Evolutionary conservation across 176 grass and related monocot genomes (phyloP).

Genomic region (Triticum urartu): DNA sequence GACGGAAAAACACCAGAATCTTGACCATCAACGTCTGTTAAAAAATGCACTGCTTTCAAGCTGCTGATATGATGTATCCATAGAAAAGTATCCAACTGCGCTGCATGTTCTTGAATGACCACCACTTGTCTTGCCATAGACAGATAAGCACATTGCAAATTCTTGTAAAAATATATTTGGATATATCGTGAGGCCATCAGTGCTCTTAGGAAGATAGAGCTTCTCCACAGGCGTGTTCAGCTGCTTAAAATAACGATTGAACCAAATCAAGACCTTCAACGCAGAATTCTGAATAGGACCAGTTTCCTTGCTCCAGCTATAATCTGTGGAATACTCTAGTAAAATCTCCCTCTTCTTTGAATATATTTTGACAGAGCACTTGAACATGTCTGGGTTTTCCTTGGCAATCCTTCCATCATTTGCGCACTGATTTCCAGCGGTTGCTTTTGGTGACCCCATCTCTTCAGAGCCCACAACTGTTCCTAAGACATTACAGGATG

Average conservation of each 20-base stretch:
- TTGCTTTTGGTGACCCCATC: not conserved
- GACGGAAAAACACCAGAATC: constrained; percentile 67
- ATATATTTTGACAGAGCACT: constrained; percentile 67
- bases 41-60: constrained; percentile 28
- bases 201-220: constrained; percentile 49
- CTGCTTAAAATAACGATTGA: constrained; percentile 53
- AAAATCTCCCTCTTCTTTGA: constrained; percentile 63
- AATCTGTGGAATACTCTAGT: constrained; percentile 56
- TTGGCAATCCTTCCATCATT: constrained; percentile 32
- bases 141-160: constrained; percentile 53
- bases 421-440: constrained; percentile 16
- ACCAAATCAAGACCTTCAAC: constrained; percentile 78
- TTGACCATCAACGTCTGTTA: constrained; percentile 30
- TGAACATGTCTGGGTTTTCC: constrained; percentile 43
- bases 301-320: constrained; percentile 71
- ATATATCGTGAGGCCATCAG: constrained; percentile 51
- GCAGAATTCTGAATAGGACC: constrained; percentile 83
- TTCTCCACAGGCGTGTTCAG: constrained; percentile 30
- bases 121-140: constrained; percentile 37
- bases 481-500: constrained; percentile 21
- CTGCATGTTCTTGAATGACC: constrained; percentile 7
- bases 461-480: constrained; percentile 24
- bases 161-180: constrained; percentile 42
- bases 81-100: not conserved
- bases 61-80: constrained; percentile 32